Conservation (phyloP, 192 early-diverging fungal species). For the Coemansia sp. region DNA sequence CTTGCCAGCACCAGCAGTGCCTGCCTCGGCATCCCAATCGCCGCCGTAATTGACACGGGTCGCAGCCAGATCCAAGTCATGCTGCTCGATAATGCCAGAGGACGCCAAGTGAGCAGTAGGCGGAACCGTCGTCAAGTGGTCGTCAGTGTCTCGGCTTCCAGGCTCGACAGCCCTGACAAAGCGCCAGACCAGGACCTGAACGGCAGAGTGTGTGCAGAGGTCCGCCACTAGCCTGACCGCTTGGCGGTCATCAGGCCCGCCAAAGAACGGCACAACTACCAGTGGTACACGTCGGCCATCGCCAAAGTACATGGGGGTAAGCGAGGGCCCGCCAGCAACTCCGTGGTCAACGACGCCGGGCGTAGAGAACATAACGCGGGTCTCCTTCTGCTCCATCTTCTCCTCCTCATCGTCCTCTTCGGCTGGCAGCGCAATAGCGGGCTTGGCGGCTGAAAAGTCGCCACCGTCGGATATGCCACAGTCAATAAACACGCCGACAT, state of each 20-base stretch:
- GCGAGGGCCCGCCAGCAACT: background rate
- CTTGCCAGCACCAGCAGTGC: constrained; percentile 6
- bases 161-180: constrained; percentile 31
- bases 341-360: background rate
- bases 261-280: constrained; percentile 74
- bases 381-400: background rate
- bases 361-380: constrained; percentile 14
- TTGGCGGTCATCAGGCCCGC: constrained; percentile 75
- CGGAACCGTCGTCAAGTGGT: constrained; percentile 28
- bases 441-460: constrained; percentile 4
- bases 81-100: constrained; percentile 9
- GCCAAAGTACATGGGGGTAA: constrained; percentile 17
- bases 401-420: background rate
- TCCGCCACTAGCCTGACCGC: constrained; percentile 60
- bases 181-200: constrained; percentile 60
- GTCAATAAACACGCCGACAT: constrained; percentile 70
- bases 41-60: constrained; percentile 16
- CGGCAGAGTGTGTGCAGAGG: constrained; percentile 52
- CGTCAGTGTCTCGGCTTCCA: constrained; percentile 19
- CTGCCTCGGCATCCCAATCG: background rate
- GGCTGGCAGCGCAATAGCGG: background rate
- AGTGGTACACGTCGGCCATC: constrained; percentile 58
- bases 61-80: constrained; percentile 14
- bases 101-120: constrained; percentile 24
- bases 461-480: constrained; percentile 63